phyloP scores from a whole-genome alignment of 2,329 filamentous ascomycete species.

The Beauveria sp. region DNA sequence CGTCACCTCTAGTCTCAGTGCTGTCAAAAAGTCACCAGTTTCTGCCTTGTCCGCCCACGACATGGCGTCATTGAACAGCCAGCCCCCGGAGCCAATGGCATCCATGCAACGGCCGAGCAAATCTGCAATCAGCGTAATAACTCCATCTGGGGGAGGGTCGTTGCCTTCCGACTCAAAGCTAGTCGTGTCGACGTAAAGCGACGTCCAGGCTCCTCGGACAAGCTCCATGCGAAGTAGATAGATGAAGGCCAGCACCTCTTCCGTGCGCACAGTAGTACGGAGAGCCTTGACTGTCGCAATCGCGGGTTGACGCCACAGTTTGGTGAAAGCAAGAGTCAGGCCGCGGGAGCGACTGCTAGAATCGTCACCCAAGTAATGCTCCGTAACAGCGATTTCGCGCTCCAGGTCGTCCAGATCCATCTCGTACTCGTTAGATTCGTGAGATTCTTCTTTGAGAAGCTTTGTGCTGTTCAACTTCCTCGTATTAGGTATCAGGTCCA shows the following conservation, averaged over 20 bases:
- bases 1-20: constrained; percentile 60
- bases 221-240: constrained; percentile 67
- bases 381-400: constrained; percentile 58
- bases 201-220: constrained; percentile 68
- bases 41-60: constrained; percentile 43
- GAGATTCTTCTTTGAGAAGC: constrained; percentile 23
- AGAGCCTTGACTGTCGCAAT: constrained; percentile 54
- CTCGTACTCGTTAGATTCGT: constrained; percentile 28
- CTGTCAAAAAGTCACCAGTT: constrained; percentile 55
- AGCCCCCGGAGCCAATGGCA: constrained; percentile 65
- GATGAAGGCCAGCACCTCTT: constrained; percentile 65
- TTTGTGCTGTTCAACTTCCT: constrained; percentile 25
- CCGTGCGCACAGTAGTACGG: constrained; percentile 53
- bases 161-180: constrained; percentile 35
- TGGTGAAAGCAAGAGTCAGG: constrained; percentile 60
- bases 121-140: constrained; percentile 63
- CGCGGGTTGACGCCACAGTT: constrained; percentile 59
- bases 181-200: constrained; percentile 57
- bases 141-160: constrained; percentile 52
- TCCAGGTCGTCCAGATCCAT: constrained; percentile 55
- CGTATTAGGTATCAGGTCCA: constrained; percentile 49
- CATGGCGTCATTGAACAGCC: constrained; percentile 57
- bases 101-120: constrained; percentile 68
- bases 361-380: constrained; percentile 59
- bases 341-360: constrained; percentile 55